Evolutionary conservation across 1,284 basidiomycete genomes (phyloP).

Genomic region (Boletus hoseneyae): DNA sequence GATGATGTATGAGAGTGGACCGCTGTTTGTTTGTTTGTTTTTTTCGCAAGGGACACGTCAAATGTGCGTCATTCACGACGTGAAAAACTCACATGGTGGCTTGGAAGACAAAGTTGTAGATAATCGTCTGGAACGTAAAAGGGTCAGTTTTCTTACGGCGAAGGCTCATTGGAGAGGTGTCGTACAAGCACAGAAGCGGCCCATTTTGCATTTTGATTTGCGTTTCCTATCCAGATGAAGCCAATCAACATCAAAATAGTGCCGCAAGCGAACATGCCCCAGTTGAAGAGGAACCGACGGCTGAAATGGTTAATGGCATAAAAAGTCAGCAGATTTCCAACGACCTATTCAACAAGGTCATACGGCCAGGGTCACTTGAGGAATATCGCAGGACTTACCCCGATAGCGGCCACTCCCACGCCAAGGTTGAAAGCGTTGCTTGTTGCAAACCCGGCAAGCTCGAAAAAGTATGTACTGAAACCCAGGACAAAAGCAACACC

Average conservation of each 20-base stretch:
- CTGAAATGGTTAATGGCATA: no score
- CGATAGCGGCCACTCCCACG: constrained; percentile 27
- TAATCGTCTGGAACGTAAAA: no score
- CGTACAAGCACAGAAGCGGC: constrained; percentile 26
- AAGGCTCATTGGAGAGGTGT: neutral
- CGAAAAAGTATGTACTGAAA: constrained; percentile 7
- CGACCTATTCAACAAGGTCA: constrained; percentile 12
- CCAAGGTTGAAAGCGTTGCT: constrained; percentile 26
- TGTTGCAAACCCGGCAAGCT: constrained; percentile 26
- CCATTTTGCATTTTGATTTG: constrained; percentile 19
- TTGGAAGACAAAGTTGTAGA: constrained; percentile 3
- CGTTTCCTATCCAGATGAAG: constrained; percentile 26
- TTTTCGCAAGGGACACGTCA: neutral
- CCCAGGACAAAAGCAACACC: constrained; percentile 30
- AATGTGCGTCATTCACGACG: no score
- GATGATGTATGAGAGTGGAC: constrained; percentile 29
- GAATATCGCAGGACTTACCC: constrained; percentile 11
- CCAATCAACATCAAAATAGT: constrained; percentile 26
- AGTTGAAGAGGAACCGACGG: constrained; percentile 22
- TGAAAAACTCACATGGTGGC: constrained; percentile 17
- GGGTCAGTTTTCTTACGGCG: neutral
- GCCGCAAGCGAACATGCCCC: constrained; percentile 27
- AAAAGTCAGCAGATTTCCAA: constrained; percentile 28
- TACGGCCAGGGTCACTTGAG: no score
- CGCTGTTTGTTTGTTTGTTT: constrained; percentile 10